Evolutionary conservation across 768 basidiomycete genomes (phyloP).

Genomic region (Lactifluus volemus): DNA sequence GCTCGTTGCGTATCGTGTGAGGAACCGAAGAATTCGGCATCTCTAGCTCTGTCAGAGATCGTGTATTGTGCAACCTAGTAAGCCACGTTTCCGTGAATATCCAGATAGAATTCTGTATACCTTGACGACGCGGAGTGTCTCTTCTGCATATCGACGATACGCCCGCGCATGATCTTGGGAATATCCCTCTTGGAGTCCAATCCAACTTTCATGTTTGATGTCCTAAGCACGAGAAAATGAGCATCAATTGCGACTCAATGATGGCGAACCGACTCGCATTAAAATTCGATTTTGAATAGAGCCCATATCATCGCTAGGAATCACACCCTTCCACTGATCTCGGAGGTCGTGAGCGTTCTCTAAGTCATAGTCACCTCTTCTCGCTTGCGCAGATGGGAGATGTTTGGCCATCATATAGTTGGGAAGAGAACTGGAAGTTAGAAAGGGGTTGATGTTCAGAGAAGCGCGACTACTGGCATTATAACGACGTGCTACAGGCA

Average conservation of each 20-base stretch:
- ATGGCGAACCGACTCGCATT: neutral
- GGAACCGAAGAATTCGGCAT: neutral
- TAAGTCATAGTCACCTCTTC: neutral
- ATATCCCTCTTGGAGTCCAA: neutral
- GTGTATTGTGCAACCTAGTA: neutral
- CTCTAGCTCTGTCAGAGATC: conserved; percentile 2
- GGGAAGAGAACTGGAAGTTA: too few relatives aligned
- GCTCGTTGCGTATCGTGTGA: neutral
- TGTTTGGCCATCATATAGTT: neutral
- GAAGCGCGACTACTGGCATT: neutral
- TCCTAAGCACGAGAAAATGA: neutral
- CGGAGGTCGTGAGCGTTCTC: neutral
- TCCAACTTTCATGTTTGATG: neutral
- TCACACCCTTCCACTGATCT: neutral
- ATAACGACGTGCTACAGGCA: neutral
- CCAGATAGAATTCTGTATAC: neutral
- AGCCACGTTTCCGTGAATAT: neutral
- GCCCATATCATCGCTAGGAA: neutral
- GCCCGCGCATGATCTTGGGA: neutral
- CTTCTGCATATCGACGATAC: conserved; percentile 1
- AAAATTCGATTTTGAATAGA: conserved; percentile 2
- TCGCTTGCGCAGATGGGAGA: neutral
- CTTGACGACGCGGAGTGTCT: neutral
- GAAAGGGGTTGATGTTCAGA: neutral
- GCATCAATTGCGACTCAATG: neutral